Conservation (phyloP, 2,329 filamentous ascomycete species). For the Alternaria infectoria region DNA sequence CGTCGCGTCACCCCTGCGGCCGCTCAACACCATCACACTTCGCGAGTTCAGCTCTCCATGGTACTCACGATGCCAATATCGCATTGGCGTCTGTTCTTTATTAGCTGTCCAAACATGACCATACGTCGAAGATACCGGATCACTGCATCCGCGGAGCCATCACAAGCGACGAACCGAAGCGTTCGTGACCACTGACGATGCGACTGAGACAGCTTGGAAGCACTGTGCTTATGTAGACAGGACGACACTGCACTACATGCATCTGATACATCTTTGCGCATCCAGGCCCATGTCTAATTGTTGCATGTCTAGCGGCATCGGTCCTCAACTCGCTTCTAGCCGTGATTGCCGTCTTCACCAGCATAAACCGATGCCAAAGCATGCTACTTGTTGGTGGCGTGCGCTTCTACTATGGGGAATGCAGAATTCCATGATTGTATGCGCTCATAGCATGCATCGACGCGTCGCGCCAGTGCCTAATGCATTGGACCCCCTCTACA, state of each 20-base stretch:
- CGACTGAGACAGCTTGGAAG: not conserved
- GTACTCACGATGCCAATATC: not conserved
- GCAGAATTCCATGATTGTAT: not conserved
- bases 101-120: not conserved
- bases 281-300: not conserved
- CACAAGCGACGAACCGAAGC: not conserved
- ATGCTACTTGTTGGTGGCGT: not conserved
- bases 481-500: slow-evolving; percentile 7
- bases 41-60: not conserved
- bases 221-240: not conserved
- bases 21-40: not conserved
- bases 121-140: not conserved
- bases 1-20: no score
- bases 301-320: not conserved
- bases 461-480: not conserved
- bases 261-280: not conserved
- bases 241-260: not conserved
- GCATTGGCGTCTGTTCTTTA: not conserved
- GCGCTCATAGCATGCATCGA: slow-evolving; percentile 4
- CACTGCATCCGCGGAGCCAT: not conserved
- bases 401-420: not conserved
- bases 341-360: not conserved
- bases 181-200: not conserved
- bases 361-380: not conserved
- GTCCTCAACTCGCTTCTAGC: not conserved